Conservation (phyloP, 2,329 filamentous ascomycete genomes). For the Trichoderma cornu-damae region DNA sequence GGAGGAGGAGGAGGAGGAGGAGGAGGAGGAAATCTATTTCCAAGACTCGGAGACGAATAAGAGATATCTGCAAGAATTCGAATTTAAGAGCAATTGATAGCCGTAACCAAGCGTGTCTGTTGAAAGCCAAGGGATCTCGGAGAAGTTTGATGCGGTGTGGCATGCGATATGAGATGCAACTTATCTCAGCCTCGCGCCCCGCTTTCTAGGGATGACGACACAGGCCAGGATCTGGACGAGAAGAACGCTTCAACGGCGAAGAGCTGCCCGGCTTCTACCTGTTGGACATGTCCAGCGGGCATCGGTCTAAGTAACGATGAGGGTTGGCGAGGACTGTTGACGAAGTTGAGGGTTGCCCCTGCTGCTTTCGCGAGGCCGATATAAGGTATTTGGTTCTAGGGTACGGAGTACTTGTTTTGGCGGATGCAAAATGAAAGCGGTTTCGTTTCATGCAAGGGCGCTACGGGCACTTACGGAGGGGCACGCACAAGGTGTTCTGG, state of each 20-base stretch:
- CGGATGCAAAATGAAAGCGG: conserved; percentile 8
- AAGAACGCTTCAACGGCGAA: too few relatives aligned
- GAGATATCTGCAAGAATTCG: background rate
- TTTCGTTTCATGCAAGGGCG: conserved; percentile 6
- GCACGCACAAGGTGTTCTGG: background rate
- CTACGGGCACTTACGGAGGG: conserved; percentile 15
- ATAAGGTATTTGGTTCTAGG: conserved; percentile 15
- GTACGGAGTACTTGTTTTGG: background rate
- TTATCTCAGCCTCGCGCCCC: conserved; percentile 10
- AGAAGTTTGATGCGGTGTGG: conserved; percentile 7
- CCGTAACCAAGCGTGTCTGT: background rate
- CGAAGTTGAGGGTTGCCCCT: background rate
- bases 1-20: too few relatives aligned
- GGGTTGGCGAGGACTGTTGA: background rate
- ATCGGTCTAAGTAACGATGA: background rate
- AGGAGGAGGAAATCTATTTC: too few relatives aligned
- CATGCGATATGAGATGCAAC: conserved; percentile 5
- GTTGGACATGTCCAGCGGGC: background rate
- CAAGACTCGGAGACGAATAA: too few relatives aligned
- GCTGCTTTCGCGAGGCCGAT: conserved; percentile 3
- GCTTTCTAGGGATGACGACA: conserved; percentile 6
- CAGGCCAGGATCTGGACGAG: background rate
- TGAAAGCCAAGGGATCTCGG: background rate
- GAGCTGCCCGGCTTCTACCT: too few relatives aligned
- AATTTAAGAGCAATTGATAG: background rate